These are phyloP conservation scores for Wallemia hederae DNA, from an alignment of 1,284 basidiomycete species.

Conservation along the genomic window DNA sequence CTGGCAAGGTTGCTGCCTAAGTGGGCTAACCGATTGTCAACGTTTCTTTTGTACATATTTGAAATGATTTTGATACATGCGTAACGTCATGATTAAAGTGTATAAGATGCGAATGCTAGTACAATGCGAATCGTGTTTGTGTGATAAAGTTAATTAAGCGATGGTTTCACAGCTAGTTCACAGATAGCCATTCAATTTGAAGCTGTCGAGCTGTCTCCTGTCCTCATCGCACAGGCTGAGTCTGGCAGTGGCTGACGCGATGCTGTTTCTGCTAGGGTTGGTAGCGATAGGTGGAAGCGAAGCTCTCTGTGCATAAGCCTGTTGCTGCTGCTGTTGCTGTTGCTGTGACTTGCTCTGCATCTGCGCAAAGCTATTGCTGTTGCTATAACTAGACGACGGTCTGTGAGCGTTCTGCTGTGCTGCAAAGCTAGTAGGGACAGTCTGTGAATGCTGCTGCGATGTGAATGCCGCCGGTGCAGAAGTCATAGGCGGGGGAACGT, in stretches of 20 bases:
- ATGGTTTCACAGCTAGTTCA: not conserved
- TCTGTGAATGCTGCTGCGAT: too few species aligned
- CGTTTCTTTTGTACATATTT: not conserved
- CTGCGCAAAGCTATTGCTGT: not conserved
- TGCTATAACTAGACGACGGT: not conserved
- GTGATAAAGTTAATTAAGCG: not conserved
- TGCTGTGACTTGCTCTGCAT: not conserved
- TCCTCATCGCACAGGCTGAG: not conserved
- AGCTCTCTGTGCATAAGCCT: not conserved
- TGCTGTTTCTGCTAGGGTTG: not conserved
- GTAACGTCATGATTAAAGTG: too few species aligned
- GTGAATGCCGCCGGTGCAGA: not conserved
- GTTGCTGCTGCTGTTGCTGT: not conserved
- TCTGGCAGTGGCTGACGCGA: not conserved
- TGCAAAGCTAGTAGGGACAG: not conserved
- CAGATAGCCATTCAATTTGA: not conserved
- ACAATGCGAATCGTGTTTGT: too few species aligned
- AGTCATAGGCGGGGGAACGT: not conserved
- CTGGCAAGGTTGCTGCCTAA: conserved; percentile 15
- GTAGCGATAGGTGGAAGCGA: not conserved
- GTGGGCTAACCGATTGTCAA: not conserved
- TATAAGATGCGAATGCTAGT: too few species aligned
- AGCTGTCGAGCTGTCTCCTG: not conserved
- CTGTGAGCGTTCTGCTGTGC: not conserved
- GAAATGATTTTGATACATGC: not conserved